These are phyloP conservation scores for Taphrina confusa DNA, from an alignment of 1,139 yeast genomes.

Conservation along the genomic window DNA sequence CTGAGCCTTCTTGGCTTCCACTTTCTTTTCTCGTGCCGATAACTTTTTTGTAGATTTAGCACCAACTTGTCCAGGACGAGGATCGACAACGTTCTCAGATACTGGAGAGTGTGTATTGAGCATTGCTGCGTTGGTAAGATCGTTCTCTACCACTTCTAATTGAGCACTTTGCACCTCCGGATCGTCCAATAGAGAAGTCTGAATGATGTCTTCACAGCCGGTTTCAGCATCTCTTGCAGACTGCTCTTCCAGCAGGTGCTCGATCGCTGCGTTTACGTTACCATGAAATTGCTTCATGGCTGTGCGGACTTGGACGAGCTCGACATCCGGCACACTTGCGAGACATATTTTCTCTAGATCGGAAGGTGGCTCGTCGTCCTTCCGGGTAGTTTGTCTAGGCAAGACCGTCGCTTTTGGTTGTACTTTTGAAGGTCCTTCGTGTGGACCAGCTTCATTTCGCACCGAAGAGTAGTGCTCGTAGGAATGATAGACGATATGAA, in stretches of 20 bases:
- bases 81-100: too few relatives aligned
- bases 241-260: slow-evolving; percentile 39
- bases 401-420: slow-evolving; percentile 15
- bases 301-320: slow-evolving; percentile 35
- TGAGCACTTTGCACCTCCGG: not conserved
- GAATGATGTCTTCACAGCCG: not conserved
- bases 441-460: slow-evolving; percentile 48
- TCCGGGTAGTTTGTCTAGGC: slow-evolving; percentile 9
- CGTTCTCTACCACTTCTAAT: not conserved
- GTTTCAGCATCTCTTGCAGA: slow-evolving; percentile 27
- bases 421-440: slow-evolving; percentile 47
- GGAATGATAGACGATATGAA: slow-evolving; percentile 50
- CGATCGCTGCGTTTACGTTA: slow-evolving; percentile 37
- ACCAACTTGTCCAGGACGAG: too few relatives aligned
- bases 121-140: not conserved
- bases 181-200: not conserved
- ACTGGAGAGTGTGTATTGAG: not conserved
- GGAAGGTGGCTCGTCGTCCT: slow-evolving; percentile 43
- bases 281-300: slow-evolving; percentile 32
- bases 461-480: slow-evolving; percentile 53
- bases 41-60: too few relatives aligned
- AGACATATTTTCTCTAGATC: slow-evolving; percentile 44
- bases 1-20: slow-evolving; percentile 27
- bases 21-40: slow-evolving; percentile 22
- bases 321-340: slow-evolving; percentile 39